Conservation (phyloP, 371 early-diverging fungal species). For the Mucor plumbeus region DNA sequence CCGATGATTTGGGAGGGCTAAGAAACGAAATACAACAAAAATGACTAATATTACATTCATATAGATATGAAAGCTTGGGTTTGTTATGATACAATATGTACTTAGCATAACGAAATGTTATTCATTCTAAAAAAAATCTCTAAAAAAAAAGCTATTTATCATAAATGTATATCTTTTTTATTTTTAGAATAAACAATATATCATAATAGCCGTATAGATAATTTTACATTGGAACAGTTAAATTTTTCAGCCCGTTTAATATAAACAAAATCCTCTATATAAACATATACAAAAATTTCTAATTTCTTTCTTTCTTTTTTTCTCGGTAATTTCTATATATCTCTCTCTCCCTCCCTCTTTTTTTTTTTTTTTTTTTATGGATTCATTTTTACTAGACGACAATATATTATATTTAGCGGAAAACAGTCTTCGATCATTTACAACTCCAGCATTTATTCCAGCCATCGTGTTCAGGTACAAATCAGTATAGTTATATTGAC, state of each 20-base stretch:
- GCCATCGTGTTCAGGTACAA: conserved; percentile 20
- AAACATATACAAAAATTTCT: background rate
- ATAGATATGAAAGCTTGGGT: background rate
- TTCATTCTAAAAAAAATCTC: background rate
- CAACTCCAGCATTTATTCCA: conserved; percentile 17
- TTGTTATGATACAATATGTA: background rate
- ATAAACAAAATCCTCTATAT: conserved; percentile 3
- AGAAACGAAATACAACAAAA: too few species aligned
- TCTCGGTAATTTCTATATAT: background rate
- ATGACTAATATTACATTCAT: too few species aligned
- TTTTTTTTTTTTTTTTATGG: conserved; percentile 7
- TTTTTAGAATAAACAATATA: background rate
- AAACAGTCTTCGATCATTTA: conserved; percentile 15
- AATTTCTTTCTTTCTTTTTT: background rate
- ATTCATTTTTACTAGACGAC: conserved; percentile 8
- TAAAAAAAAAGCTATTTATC: background rate
- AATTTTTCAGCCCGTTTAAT: conserved; percentile 1
- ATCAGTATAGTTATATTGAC: background rate
- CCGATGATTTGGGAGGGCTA: too few species aligned
- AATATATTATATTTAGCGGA: conserved; percentile 15
- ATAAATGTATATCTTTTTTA: background rate
- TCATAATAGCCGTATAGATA: too few species aligned
- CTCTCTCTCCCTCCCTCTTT: background rate
- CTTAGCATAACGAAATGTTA: background rate
- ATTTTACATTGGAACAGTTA: background rate